Base-by-base conservation (phyloP, 2,329 filamentous ascomycete species). In the Colletotrichum tropicicola region DNA sequence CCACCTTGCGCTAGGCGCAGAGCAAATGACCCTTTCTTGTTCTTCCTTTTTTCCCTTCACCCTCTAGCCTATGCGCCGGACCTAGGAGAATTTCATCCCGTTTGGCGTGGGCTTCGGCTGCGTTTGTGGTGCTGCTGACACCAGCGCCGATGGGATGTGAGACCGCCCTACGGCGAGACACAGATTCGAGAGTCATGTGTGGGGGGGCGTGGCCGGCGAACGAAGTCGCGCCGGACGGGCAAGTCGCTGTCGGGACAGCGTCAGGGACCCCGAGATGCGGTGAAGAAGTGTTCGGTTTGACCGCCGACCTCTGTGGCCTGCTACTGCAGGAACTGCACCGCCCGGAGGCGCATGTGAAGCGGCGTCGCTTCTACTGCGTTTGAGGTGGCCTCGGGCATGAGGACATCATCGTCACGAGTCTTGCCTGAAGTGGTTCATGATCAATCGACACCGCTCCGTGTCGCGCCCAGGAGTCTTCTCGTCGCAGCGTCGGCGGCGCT, bases 291-390 rank as follows among this genome's bases (percentile, higher is more conserved):
- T 28, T 47, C n/a, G 23, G 10, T 37, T 25, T 43, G 41, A 48
- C 43, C 28, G 43, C 44, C 27, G 43, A 32, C 35, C 57, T 10
- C 30, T 25, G 32, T 21, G 41, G 23, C 15, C 23, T 27, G 21
- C 57, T 65, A 61, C 61, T 65, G 61, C 61, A 65, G 61, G 61
- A 61, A 65, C 61, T 65, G 49, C 48, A 13, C 32, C 17, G 47
- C 30, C 45, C n/a, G n/a, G 27, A 28, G 4, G 17, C 35, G 47
- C 61, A 61, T 61, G 58, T 65, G 57, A 65, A 60, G 41, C 25
- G 39, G 25, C 56, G 25, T 44, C 47, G 39, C n/a, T 32, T 15
- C 37, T 21, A 23, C 27, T 27, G 23, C 37, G n/a, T 41, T 7
- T n/a, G 13, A 17, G n/a, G n/a, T 27, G 28, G 17, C 27, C 39